phyloP scores from a whole-genome alignment of 2,329 filamentous ascomycete species.

The Botryosphaeria agaves region DNA sequence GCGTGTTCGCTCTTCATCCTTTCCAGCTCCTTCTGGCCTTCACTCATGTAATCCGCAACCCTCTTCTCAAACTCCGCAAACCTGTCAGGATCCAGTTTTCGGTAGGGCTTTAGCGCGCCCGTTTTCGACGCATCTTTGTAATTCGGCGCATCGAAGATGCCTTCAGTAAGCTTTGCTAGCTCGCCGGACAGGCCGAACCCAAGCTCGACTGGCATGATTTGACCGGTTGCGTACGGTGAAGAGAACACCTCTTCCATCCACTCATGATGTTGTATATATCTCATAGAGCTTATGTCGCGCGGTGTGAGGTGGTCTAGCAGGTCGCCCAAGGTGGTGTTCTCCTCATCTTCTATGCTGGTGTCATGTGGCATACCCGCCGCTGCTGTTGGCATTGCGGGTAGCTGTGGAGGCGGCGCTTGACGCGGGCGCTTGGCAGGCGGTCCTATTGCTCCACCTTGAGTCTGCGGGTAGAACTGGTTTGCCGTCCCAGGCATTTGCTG shows the following conservation, averaged over 20 bases:
- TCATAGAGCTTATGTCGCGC: slow-evolving; percentile 68
- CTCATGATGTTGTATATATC: slow-evolving; percentile 90
- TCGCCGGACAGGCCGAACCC: slow-evolving; percentile 66
- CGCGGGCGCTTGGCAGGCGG: slow-evolving; percentile 29
- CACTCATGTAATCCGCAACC: slow-evolving; percentile 51
- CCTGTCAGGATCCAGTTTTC: slow-evolving; percentile 56
- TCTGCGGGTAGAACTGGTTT: slow-evolving; percentile 13
- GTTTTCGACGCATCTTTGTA: slow-evolving; percentile 13
- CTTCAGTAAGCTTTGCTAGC: slow-evolving; percentile 63
- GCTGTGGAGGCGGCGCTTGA: slow-evolving; percentile 18
- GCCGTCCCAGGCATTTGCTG: slow-evolving; percentile 9
- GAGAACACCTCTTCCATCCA: slow-evolving; percentile 98
- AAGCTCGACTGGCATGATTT: slow-evolving; percentile 76
- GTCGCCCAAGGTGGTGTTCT: slow-evolving; percentile 75
- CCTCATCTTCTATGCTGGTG: slow-evolving; percentile 60
- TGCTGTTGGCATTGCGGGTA: slow-evolving; percentile 18
- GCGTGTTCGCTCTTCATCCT: slow-evolving; percentile 68
- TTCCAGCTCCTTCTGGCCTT: slow-evolving; percentile 67
- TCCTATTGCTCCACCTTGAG: slow-evolving; percentile 12
- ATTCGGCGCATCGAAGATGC: slow-evolving; percentile 54
- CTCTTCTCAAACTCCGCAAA: slow-evolving; percentile 72
- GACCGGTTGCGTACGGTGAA: slow-evolving; percentile 70
- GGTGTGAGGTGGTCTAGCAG: slow-evolving; percentile 80
- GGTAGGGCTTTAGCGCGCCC: slow-evolving; percentile 38
- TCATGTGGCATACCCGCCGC: slow-evolving; percentile 21